Base-by-base conservation (phyloP, 192 early-diverging fungal genomes). In the Spinellus fusiger region DNA sequence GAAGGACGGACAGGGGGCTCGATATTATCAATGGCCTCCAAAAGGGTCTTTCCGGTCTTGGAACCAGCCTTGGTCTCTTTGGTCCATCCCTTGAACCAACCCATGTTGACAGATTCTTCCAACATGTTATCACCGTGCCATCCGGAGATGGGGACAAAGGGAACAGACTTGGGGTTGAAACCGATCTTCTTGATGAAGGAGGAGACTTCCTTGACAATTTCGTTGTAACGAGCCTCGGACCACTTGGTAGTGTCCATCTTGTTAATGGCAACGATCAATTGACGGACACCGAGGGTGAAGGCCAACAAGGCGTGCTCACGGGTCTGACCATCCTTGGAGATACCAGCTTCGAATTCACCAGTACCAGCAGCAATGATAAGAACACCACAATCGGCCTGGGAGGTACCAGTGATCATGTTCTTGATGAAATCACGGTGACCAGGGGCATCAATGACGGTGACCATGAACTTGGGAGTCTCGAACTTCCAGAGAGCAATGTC, bases 361-460 rank as follows among this genome's bases (percentile, higher is more conserved):
- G 80, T 80, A 87, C 88, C 91, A 69, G 84, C 87, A 71, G 88
- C 87, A 78, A 96, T 89, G 67, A 96, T 93, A 27, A 57, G 55
- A 40, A 57, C 37, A 46, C 34, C 55, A 76, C 91, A 93, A 76
- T 98, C 95, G 61, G 94, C 95, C 80, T 93, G 93, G 68, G 91
- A 93, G 71, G 95, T 92, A 84, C 95, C 95, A 79, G 95, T 93
- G 76, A 96, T 96, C 94, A 94, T 97, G 91, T 98, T 98, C 84
- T 96, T 96, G 85, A 98, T 96, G 89, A 98, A 98, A 86, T 98
- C 95, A 79, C 95, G 88, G 87, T 98, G 95, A 54, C 95, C 95
- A 49, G 95, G 95, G 77, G 95, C 94, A 79, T 98, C 94, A 77
- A 98, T 96, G 82, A 98, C 89, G 83, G 93, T 98, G 73, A 94